Evolutionary conservation across 2,329 filamentous ascomycete species (phyloP).

Genomic region (Claviceps maximensis): DNA sequence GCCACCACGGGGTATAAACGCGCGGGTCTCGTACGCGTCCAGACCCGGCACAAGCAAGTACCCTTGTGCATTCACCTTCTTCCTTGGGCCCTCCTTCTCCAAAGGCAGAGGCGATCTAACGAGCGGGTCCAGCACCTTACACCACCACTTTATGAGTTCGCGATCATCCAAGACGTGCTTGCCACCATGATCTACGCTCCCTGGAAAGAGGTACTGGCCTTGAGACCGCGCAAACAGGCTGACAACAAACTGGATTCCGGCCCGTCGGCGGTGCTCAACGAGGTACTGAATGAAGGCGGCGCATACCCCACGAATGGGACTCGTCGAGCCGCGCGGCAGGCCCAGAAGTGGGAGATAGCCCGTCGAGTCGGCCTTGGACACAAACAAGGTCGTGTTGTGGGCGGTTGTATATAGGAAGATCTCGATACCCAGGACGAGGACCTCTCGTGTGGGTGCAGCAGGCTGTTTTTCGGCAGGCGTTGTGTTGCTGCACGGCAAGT

Average conservation of each 20-base stretch:
- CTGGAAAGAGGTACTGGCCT: conserved; percentile 87
- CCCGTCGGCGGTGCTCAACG: conserved; percentile 50
- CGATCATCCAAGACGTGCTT: conserved; percentile 92
- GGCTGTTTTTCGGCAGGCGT: not conserved
- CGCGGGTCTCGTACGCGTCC: conserved; percentile 66
- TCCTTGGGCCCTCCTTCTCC: conserved; percentile 19
- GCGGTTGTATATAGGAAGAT: conserved; percentile 76
- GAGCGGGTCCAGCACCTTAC: conserved; percentile 68
- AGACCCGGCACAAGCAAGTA: conserved; percentile 83
- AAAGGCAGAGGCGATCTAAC: conserved; percentile 35
- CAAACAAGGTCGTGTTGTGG: conserved; percentile 73
- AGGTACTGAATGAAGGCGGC: conserved; percentile 66
- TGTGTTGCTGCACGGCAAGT: conserved; percentile 8
- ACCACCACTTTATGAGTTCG: conserved; percentile 93
- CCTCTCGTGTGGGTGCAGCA: conserved; percentile 22
- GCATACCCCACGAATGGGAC: conserved; percentile 62
- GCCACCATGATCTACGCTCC: conserved; percentile 67
- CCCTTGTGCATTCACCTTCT: conserved; percentile 30
- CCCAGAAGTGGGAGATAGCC: conserved; percentile 63
- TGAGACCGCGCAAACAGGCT: conserved; percentile 89
- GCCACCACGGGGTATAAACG: conserved; percentile 53
- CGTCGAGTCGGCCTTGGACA: conserved; percentile 94
- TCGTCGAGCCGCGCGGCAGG: conserved; percentile 48
- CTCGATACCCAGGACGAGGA: conserved; percentile 75
- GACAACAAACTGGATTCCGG: conserved; percentile 56